Percentiles rank a stretch among this genome's conserved stretches.
Conservation (phyloP, 768 basidiomycete species). For the Hygrophorus pudorinus region DNA sequence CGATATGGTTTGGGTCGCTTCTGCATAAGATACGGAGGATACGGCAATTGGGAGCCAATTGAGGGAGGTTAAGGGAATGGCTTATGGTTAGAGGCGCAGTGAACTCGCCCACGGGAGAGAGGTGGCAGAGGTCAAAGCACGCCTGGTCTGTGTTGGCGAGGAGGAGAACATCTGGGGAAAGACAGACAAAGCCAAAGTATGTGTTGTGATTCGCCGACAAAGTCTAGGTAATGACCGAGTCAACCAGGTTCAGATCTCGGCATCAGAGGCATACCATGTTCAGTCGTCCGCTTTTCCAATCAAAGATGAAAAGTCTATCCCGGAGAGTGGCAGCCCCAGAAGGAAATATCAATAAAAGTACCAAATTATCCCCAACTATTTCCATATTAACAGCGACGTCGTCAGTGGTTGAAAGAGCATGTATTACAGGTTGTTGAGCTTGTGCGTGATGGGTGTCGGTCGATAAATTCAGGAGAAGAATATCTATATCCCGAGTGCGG, state of each 20-base stretch:
- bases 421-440: slow-evolving; percentile 7
- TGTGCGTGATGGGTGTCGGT: slow-evolving; percentile 11
- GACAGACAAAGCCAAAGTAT: slow-evolving; percentile 23
- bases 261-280: slow-evolving; percentile 29
- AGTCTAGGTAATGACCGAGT: too few relatives aligned
- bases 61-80: slow-evolving; percentile 12
- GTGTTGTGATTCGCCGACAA: slow-evolving; percentile 17
- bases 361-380: slow-evolving; percentile 34
- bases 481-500: background rate
- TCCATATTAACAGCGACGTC: slow-evolving; percentile 30
- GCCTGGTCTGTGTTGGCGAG: slow-evolving; percentile 22
- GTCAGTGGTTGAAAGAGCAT: background rate
- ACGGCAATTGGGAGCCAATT: slow-evolving; percentile 17
- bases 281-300: slow-evolving; percentile 31
- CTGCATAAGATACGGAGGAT: too few relatives aligned
- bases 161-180: slow-evolving; percentile 22
- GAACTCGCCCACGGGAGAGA: slow-evolving; percentile 12
- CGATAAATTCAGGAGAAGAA: slow-evolving; percentile 13
- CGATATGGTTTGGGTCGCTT: too few relatives aligned
- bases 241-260: too few relatives aligned
- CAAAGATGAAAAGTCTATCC: slow-evolving; percentile 29
- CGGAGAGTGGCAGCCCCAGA: slow-evolving; percentile 6
- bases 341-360: slow-evolving; percentile 24
- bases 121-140: slow-evolving; percentile 27
- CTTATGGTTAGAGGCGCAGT: background rate